Percentiles rank a stretch among this genome's conserved stretches.
phyloP scores from a whole-genome alignment of 306 rosid species.

The Pachyrhizus erosus region DNA sequence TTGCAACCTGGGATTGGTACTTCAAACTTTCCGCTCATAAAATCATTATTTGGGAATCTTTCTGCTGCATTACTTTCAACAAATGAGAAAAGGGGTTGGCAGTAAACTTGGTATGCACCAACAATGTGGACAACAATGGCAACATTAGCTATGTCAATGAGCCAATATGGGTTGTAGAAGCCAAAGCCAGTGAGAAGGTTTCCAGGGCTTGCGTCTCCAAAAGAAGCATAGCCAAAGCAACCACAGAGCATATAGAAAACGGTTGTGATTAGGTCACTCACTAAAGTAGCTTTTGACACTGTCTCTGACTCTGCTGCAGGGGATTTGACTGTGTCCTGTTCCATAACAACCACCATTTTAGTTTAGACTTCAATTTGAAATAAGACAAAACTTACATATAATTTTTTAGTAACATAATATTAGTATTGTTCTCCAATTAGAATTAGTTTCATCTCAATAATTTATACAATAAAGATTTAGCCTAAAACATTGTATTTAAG shows the following conservation, averaged over 20 bases:
- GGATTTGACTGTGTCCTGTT: constrained; percentile 55
- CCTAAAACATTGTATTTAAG: too few species aligned
- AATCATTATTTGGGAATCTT: constrained; percentile 38
- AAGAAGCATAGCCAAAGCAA: constrained; percentile 54
- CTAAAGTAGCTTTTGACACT: constrained; percentile 44
- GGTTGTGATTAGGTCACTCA: constrained; percentile 45
- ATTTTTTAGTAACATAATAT: too few species aligned
- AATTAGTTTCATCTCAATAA: too few species aligned
- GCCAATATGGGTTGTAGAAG: constrained; percentile 55
- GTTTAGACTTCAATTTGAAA: not conserved
- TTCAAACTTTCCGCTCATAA: constrained; percentile 31
- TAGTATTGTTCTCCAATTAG: too few species aligned
- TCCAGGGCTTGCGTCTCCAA: constrained; percentile 53
- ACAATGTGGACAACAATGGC: constrained; percentile 54
- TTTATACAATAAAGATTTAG: too few species aligned
- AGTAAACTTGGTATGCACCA: constrained; percentile 58
- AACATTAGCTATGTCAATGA: constrained; percentile 53
- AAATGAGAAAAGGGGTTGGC: constrained; percentile 51
- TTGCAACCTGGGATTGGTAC: constrained; percentile 22
- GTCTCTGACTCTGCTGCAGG: constrained; percentile 54
- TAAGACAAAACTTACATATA: not conserved
- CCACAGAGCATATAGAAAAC: constrained; percentile 53
- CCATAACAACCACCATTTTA: not conserved
- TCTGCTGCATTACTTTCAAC: constrained; percentile 27
- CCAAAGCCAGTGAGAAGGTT: constrained; percentile 57